phyloP scores from a whole-genome alignment of 805 yeast genomes.

The Monosporozyma aquatica region DNA sequence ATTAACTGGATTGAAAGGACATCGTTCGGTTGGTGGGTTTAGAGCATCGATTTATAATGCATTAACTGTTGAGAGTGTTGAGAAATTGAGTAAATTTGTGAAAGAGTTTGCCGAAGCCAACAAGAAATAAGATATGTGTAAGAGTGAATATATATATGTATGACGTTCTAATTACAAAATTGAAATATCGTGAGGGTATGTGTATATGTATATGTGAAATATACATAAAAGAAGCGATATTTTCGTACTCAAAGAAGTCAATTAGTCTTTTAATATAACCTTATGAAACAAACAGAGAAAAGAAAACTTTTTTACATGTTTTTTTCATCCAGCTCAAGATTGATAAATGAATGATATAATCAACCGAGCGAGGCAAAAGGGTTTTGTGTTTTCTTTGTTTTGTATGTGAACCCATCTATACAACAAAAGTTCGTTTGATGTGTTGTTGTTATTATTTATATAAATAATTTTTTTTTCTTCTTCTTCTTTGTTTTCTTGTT shows the following conservation, averaged over 20 bases:
- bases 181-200: constrained; percentile 14
- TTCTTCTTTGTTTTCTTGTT: not conserved
- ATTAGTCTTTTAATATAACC: constrained; percentile 12
- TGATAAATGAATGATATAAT: constrained; percentile 6
- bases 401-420: too few relatives aligned
- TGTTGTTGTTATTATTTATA: not conserved
- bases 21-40: constrained; percentile 94
- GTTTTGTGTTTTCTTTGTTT: too few relatives aligned
- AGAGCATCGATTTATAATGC: constrained; percentile 92
- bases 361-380: constrained; percentile 63
- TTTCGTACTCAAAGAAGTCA: constrained; percentile 54
- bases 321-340: constrained; percentile 55
- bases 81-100: constrained; percentile 47
- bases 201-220: too few relatives aligned
- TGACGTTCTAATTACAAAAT: constrained; percentile 27
- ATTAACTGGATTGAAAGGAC: constrained; percentile 83
- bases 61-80: constrained; percentile 52
- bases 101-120: constrained; percentile 47
- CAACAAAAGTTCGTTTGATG: not conserved
- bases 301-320: not conserved
- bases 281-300: not conserved
- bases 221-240: constrained; percentile 25
- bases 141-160: constrained; percentile 1
- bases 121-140: constrained; percentile 1
- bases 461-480: not conserved